Base-by-base conservation (phyloP, 176 grass and related monocot species). In the Triticum dicoccoides region DNA sequence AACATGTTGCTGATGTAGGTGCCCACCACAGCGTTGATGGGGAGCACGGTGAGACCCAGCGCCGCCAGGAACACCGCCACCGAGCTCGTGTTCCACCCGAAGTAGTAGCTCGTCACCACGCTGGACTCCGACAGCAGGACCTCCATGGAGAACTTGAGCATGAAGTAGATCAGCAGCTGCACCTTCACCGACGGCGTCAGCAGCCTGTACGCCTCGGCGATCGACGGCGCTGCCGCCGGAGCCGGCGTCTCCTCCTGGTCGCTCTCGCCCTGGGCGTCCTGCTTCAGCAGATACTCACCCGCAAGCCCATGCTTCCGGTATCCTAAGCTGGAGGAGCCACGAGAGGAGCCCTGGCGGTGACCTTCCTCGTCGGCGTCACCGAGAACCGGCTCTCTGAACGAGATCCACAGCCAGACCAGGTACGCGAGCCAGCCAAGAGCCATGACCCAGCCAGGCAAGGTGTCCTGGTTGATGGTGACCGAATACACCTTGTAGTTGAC, bases 1-100 rank as follows among this genome's bases (percentile, higher is more conserved):
- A 76, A 76, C 73, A 76, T 76, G 73, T 76, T 76, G 45, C 73
- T 76, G 73, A 76, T 76, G 73, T 76, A 76, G 14, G 45, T 76
- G 73, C 73, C 73, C 8, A 76, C 45, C 7, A 76, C 45, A 8
- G 73, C 73, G 15, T 76, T 76, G 73, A 76, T 29, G 45, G 73
- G 73, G 45, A 76, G 73, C 23, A 76, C 73, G 0, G 73, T 76
- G 14, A 76, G 42, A 3, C 73, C 73, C 14, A 76, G 45, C 14
- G 12, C 47, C 23, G 73, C 73, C 45, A 76, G 73, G 73, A 76
- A 76, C 25, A 76, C 15, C 4, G 73, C 73, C 14, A 76, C 73
- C 45, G 73, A 32, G 73, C 45, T 20, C 45, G 73, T 76, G 8
- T 25, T 76, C 73, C 73, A 76, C 4, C 73, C 42, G 45, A 76